These are phyloP conservation scores for Scopulariopsis brevicaulis DNA, from an alignment of 2,329 filamentous ascomycete genomes.

Conservation along the genomic window DNA sequence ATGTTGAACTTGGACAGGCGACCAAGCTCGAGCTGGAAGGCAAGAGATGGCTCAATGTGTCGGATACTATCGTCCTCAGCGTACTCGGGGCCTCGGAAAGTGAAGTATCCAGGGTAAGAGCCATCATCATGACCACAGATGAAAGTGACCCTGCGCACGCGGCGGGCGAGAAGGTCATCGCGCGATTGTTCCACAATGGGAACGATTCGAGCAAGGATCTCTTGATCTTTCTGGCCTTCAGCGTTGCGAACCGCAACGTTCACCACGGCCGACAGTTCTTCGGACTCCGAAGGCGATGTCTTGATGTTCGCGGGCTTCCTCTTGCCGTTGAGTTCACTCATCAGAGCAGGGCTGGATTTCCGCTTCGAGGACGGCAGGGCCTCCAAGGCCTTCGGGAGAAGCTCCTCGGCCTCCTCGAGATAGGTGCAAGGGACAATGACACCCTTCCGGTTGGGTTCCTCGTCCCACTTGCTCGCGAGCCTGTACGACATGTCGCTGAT, in stretches of 20 bases:
- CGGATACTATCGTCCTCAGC: slow-evolving; percentile 90
- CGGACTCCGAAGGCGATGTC: slow-evolving; percentile 35
- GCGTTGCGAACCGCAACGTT: slow-evolving; percentile 87
- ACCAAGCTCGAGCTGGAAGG: slow-evolving; percentile 95
- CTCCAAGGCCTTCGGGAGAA: slow-evolving; percentile 74
- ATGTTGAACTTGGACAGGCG: slow-evolving; percentile 96
- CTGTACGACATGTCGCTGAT: slow-evolving; percentile 91
- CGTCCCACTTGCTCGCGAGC: slow-evolving; percentile 57
- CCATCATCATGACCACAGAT: slow-evolving; percentile 93
- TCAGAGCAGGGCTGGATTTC: slow-evolving; percentile 41
- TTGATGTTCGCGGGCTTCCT: slow-evolving; percentile 46
- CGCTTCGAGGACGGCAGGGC: slow-evolving; percentile 55
- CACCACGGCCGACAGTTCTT: slow-evolving; percentile 82
- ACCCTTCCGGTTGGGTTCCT: slow-evolving; percentile 79
- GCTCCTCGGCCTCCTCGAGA: slow-evolving; percentile 86
- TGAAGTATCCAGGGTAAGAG: slow-evolving; percentile 94
- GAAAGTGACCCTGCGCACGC: slow-evolving; percentile 85
- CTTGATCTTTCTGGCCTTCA: slow-evolving; percentile 71
- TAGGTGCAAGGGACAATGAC: slow-evolving; percentile 90
- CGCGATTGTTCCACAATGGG: slow-evolving; percentile 70
- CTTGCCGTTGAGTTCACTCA: slow-evolving; percentile 64
- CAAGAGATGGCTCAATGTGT: slow-evolving; percentile 90
- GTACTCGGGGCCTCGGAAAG: slow-evolving; percentile 87
- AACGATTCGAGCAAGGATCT: slow-evolving; percentile 65
- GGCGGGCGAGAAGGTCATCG: slow-evolving; percentile 69